phyloP scores from a whole-genome alignment of 768 basidiomycete genomes.

The Amanita pseudoporphyria region DNA sequence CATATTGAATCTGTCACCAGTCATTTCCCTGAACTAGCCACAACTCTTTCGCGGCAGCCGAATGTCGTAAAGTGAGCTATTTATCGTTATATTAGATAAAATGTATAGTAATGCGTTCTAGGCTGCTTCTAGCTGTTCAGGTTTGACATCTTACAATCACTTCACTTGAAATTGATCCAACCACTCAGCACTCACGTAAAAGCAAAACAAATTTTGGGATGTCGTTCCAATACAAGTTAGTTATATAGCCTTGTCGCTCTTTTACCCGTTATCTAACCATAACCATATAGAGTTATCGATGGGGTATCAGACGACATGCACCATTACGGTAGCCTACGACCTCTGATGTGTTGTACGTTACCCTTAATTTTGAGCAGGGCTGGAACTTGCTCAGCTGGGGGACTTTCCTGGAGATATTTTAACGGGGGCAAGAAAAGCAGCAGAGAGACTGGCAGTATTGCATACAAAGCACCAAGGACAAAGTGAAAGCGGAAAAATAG shows the following conservation, averaged over 20 bases:
- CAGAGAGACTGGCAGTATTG: slow-evolving; percentile 46
- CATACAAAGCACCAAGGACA: slow-evolving; percentile 49
- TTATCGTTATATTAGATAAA: background rate
- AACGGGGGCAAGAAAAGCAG: slow-evolving; percentile 48
- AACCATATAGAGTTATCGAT: slow-evolving; percentile 52
- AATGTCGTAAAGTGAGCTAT: slow-evolving; percentile 66
- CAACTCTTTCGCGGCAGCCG: slow-evolving; percentile 67
- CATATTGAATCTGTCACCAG: slow-evolving; percentile 22
- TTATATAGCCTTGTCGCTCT: background rate
- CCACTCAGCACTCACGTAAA: background rate
- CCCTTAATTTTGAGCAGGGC: slow-evolving; percentile 37
- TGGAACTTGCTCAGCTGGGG: slow-evolving; percentile 83
- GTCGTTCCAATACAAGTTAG: slow-evolving; percentile 70
- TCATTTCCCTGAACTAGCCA: slow-evolving; percentile 74
- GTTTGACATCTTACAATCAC: slow-evolving; percentile 23
- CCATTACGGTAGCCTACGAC: slow-evolving; percentile 58
- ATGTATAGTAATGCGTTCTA: slow-evolving; percentile 19
- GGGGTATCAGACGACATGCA: slow-evolving; percentile 49
- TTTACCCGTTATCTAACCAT: background rate
- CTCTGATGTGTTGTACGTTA: background rate
- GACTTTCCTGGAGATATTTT: slow-evolving; percentile 74
- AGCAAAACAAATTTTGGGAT: slow-evolving; percentile 47
- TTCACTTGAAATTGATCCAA: background rate
- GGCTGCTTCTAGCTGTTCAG: slow-evolving; percentile 77
- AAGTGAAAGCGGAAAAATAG: slow-evolving; percentile 51